phyloP scores from a whole-genome alignment of 2,329 filamentous ascomycete genomes.

The Leptographium wingfieldii region DNA sequence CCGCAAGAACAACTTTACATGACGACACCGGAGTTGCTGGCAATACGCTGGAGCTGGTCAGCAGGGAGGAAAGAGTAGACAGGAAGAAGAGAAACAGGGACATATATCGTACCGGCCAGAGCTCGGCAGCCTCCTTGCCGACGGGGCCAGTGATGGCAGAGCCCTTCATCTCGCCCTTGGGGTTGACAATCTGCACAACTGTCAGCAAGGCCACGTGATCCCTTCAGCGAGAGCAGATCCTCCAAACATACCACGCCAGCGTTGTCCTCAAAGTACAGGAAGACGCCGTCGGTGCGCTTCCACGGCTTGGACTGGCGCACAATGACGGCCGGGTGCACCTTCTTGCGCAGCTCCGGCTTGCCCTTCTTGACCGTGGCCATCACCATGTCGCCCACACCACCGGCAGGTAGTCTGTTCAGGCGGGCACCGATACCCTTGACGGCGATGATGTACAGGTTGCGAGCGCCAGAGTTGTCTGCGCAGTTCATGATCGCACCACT shows the following conservation, averaged over 20 bases:
- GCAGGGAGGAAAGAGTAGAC: slow-evolving; percentile 2
- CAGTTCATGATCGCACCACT: slow-evolving; percentile 99
- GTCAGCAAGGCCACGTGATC: neutral
- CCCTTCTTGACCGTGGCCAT: slow-evolving; percentile 99
- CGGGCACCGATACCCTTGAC: slow-evolving; percentile 98
- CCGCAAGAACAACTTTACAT: slow-evolving; percentile 57
- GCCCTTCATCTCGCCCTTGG: slow-evolving; percentile 99
- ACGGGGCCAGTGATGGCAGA: slow-evolving; percentile 98
- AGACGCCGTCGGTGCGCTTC: slow-evolving; percentile 96
- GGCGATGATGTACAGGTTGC: slow-evolving; percentile 99
- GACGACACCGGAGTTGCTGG: slow-evolving; percentile 98
- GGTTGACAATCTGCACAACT: slow-evolving; percentile 78
- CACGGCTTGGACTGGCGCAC: slow-evolving; percentile 71
- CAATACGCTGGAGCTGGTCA: slow-evolving; percentile 66
- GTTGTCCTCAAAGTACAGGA: slow-evolving; percentile 99
- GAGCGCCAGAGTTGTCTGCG: slow-evolving; percentile 97
- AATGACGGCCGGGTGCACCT: slow-evolving; percentile 99
- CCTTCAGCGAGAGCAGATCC: too few relatives aligned
- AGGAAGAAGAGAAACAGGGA: neutral
- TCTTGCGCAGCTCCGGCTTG: slow-evolving; percentile 99
- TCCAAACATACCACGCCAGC: slow-evolving; percentile 66
- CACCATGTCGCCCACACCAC: slow-evolving; percentile 98
- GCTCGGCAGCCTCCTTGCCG: slow-evolving; percentile 98
- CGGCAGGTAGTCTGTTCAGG: slow-evolving; percentile 92
- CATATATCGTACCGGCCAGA: slow-evolving; percentile 68